A percentile compares a stretch with the other conserved stretches of the same genome.
Evolutionary conservation across 2,329 filamentous ascomycete species (phyloP).

Genomic region (Pseudogymnoascus sp.): DNA sequence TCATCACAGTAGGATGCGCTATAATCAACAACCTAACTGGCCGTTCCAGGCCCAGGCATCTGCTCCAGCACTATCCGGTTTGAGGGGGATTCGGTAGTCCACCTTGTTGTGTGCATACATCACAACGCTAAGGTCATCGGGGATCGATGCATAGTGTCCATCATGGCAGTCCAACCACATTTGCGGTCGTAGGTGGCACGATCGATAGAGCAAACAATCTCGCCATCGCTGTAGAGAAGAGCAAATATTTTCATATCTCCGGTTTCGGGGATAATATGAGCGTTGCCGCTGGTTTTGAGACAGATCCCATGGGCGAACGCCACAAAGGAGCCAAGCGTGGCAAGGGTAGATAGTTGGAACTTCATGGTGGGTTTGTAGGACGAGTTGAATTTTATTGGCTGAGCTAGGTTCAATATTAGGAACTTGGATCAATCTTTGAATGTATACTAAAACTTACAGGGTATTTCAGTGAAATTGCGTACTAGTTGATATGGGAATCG

Average conservation of each 20-base stretch:
- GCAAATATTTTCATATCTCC: background rate
- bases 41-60: background rate
- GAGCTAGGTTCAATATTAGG: background rate
- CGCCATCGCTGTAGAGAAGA: background rate
- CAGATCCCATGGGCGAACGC: background rate
- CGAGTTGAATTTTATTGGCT: background rate
- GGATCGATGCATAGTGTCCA: background rate
- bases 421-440: background rate
- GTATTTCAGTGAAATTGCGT: background rate
- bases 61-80: background rate
- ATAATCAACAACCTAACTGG: background rate
- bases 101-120: background rate
- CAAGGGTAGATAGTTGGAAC: background rate
- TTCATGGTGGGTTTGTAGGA: background rate
- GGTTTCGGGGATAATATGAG: background rate
- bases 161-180: background rate
- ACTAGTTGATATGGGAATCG: background rate
- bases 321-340: background rate
- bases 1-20: background rate
- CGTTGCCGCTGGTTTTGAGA: background rate
- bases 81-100: background rate
- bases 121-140: background rate
- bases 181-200: background rate
- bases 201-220: background rate
- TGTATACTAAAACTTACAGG: background rate